A percentile compares a stretch with the other conserved stretches of the same genome.
phyloP scores from a whole-genome alignment of 768 basidiomycete species.

The Boletellus emodensis region DNA sequence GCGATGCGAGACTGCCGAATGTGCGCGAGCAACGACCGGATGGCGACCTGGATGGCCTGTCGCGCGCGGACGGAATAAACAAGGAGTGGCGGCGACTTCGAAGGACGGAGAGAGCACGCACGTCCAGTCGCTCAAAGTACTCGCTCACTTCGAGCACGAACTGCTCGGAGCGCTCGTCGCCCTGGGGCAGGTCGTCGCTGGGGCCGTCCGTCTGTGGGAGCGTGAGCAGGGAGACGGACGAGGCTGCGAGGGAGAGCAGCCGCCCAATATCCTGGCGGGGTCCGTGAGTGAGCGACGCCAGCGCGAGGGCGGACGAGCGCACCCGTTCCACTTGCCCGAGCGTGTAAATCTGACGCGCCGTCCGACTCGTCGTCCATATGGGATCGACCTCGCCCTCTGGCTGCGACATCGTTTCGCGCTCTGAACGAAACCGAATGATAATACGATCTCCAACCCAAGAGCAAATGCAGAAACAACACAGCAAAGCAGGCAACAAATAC shows the following conservation, averaged over 20 bases:
- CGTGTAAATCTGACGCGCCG: conserved; percentile 76
- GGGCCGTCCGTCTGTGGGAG: conserved; percentile 78
- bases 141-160: conserved; percentile 83
- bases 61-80: no score
- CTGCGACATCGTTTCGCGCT: conserved; percentile 18
- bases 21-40: conserved; percentile 77
- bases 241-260: conserved; percentile 69
- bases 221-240: conserved; percentile 73
- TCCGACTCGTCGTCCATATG: conserved; percentile 77
- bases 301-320: neutral
- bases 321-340: conserved; percentile 81
- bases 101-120: conserved; percentile 36
- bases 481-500: conserved; percentile 26
- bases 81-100: no score
- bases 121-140: conserved; percentile 80
- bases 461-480: conserved; percentile 24
- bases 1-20: conserved; percentile 80
- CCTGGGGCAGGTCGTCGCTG: conserved; percentile 66
- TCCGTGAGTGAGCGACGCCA: neutral
- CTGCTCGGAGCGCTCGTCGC: conserved; percentile 80
- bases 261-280: conserved; percentile 67
- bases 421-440: neutral
- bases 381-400: conserved; percentile 54
- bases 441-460: conserved; percentile 1
- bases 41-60: conserved; percentile 67